Evolutionary conservation across 1,284 basidiomycete genomes (phyloP).

Genomic region (Moesziomyces sp.): DNA sequence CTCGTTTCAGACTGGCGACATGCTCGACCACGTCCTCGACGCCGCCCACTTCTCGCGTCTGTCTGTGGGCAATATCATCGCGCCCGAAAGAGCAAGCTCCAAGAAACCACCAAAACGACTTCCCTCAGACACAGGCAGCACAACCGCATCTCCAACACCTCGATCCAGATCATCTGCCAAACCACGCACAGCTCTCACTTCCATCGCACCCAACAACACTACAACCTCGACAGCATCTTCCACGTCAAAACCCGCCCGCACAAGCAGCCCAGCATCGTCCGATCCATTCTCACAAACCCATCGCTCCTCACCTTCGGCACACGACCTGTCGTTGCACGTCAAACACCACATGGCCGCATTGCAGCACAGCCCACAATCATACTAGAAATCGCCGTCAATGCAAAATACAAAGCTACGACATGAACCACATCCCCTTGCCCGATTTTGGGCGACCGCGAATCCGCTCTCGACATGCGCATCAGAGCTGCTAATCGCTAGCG

Average conservation of each 20-base stretch:
- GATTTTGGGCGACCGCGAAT: not conserved
- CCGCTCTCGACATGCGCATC: not conserved
- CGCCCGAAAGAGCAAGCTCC: slow-evolving; percentile 34
- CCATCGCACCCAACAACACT: slow-evolving; percentile 13
- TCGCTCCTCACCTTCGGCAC: slow-evolving; percentile 9
- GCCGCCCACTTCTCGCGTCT: slow-evolving; percentile 23
- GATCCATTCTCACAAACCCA: slow-evolving; percentile 17
- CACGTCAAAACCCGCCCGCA: not conserved
- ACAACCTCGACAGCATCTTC: not conserved
- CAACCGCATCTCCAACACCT: slow-evolving; percentile 34
- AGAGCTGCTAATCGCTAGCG: slow-evolving; percentile 5
- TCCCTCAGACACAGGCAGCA: slow-evolving; percentile 26
- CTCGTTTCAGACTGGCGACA: slow-evolving; percentile 38
- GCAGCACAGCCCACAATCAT: slow-evolving; percentile 31
- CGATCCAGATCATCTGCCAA: slow-evolving; percentile 18
- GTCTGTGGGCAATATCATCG: slow-evolving; percentile 43
- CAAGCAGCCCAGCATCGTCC: slow-evolving; percentile 13
- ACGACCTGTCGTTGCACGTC: slow-evolving; percentile 35
- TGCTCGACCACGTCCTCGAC: slow-evolving; percentile 35
- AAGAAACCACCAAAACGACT: slow-evolving; percentile 30
- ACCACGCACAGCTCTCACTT: slow-evolving; percentile 20
- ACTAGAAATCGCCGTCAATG: slow-evolving; percentile 1
- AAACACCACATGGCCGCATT: slow-evolving; percentile 38
- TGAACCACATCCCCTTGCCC: not conserved
- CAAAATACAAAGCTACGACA: too few relatives aligned